These are phyloP conservation scores for Hypericum androsaemum DNA, from an alignment of 345 rosid genomes.

Conservation along the genomic window DNA sequence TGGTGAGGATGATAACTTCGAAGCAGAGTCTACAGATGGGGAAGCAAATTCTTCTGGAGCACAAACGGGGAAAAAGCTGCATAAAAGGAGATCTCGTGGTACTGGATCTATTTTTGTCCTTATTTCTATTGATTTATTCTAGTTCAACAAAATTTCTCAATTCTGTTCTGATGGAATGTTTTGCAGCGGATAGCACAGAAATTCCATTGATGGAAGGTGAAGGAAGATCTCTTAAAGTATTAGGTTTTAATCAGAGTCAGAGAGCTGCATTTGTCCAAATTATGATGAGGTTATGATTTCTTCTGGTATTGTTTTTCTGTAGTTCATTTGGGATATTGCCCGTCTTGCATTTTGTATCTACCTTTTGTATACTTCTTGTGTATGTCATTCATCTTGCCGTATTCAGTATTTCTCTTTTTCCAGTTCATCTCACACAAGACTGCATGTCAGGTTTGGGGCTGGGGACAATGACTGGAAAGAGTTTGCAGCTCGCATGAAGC, in stretches of 20 bases:
- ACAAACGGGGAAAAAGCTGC: conserved; percentile 62
- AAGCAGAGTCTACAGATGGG: conserved; percentile 80
- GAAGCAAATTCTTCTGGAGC: conserved; percentile 66
- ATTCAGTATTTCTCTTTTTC: not conserved
- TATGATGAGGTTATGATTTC: conserved; percentile 60
- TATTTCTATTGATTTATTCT: conserved; percentile 1
- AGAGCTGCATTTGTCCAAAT: conserved; percentile 92
- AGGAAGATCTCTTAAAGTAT: conserved; percentile 83
- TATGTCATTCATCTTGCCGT: not conserved
- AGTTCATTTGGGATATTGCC: conserved; percentile 1
- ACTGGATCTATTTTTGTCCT: conserved; percentile 12
- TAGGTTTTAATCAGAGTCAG: conserved; percentile 90
- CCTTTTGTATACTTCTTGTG: not conserved
- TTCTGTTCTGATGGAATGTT: conserved; percentile 10
- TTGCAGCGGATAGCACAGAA: conserved; percentile 53
- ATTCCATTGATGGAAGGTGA: conserved; percentile 98
- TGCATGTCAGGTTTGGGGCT: conserved; percentile 64
- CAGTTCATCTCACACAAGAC: conserved; percentile 9
- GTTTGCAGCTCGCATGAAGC: conserved; percentile 75
- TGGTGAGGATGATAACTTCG: conserved; percentile 91
- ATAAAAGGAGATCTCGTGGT: conserved; percentile 78
- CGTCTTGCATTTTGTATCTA: not conserved
- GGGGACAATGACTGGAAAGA: conserved; percentile 92
- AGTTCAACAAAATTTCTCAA: too few species aligned
- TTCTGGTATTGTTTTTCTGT: not conserved